Evolutionary conservation across 345 rosid species (phyloP), one percentile per base, ranked within the genome.

Genomic region (Acer negundo): DNA sequence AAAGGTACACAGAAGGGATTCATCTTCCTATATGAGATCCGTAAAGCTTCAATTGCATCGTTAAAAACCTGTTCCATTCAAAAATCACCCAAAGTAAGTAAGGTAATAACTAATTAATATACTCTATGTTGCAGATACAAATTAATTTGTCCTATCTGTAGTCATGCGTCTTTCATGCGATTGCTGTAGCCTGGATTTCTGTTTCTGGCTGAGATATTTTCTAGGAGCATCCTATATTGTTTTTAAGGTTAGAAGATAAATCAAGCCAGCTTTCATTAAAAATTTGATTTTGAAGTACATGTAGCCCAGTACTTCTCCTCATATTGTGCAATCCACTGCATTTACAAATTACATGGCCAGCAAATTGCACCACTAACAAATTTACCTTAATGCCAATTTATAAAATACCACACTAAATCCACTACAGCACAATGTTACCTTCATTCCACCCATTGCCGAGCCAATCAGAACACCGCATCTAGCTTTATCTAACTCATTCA

Each of bases 381-480:
- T 24, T 24, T 24, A 22, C 9, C 24, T 2, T 5, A 16, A 23
- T 46, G 19, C 58, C 44, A 62, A 46, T 46, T 74, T 26, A 47
- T 42, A 11, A 16, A 74, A 74, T 62, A 23, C 19, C 38, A 44
- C 3, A 24, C 35, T 24, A 28, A 49, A 49, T 17, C 24, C 64
- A 24, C 23, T 26, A 65, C 22, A 71, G 24, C 63, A 77, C 11
- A 69, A 55, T 6, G 47, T 81, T 89, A 93, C 98, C 95, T 90
- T 88, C 97, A 94, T 90, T 80, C 98, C 98, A 31, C 98, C 97
- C 95, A 95, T 76, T 76, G 90, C 96, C 7, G 99, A 93, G 79
- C 99, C 99, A 85, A 95, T 90, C 84, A 95, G 74, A 75, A 95
- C 98, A 66, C 99, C 99, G 62, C 98, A 92, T 88, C 85, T 95